These are phyloP conservation scores for Saccharomycopsis guyanensis DNA, from an alignment of 805 yeast genomes.

Conservation along the genomic window DNA sequence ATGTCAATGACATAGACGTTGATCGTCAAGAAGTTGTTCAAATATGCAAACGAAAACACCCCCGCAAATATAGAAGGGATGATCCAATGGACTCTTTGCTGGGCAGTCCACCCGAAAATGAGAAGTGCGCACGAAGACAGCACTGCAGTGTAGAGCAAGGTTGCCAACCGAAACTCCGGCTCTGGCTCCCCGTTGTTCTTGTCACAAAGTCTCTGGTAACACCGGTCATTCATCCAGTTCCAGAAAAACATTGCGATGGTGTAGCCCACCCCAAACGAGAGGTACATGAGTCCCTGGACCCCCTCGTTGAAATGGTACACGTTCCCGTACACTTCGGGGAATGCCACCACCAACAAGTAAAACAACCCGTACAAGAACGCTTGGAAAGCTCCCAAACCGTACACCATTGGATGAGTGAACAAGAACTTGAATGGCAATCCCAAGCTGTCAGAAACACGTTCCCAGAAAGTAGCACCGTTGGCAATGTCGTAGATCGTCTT, in stretches of 20 bases:
- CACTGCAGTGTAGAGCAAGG: constrained; percentile 33
- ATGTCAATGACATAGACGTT: constrained; percentile 62
- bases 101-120: constrained; percentile 69
- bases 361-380: constrained; percentile 62
- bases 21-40: constrained; percentile 46
- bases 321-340: constrained; percentile 44
- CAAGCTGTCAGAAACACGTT: background rate
- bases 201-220: constrained; percentile 32
- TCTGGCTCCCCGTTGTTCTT: constrained; percentile 45
- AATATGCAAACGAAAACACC: constrained; percentile 51
- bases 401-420: constrained; percentile 53
- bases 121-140: constrained; percentile 26
- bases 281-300: constrained; percentile 49
- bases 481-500: constrained; percentile 58
- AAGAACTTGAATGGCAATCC: constrained; percentile 41
- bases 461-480: constrained; percentile 36
- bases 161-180: constrained; percentile 51
- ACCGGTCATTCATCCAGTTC: constrained; percentile 36
- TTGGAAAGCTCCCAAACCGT: constrained; percentile 54
- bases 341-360: constrained; percentile 55
- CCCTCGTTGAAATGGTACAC: constrained; percentile 41
- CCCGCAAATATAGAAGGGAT: constrained; percentile 46
- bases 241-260: constrained; percentile 42
- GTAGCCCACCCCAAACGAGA: constrained; percentile 51
- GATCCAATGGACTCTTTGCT: constrained; percentile 48